Evolutionary conservation across 306 rosid genomes (phyloP).

Genomic region (Cucurbita moschata): DNA sequence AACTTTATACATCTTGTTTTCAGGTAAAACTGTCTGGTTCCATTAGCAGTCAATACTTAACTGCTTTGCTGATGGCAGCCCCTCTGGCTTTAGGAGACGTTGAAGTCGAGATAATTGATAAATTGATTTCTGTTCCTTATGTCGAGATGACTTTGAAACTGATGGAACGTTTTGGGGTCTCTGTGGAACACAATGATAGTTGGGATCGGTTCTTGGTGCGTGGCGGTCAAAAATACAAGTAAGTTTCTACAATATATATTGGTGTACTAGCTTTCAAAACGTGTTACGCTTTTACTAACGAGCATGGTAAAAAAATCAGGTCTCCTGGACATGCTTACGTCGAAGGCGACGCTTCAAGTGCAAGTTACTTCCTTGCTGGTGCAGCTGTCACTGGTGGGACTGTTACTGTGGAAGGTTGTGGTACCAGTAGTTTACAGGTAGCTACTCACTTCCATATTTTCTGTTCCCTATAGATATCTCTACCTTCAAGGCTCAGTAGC

Average conservation of each 20-base stretch:
- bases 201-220: conserved; percentile 79
- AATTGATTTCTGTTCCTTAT: conserved; percentile 85
- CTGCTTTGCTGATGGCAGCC: conserved; percentile 94
- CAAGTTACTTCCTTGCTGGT: conserved; percentile 98
- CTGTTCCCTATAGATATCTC: not conserved
- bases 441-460: not conserved
- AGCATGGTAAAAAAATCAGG: conserved; percentile 26
- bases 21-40: conserved; percentile 99
- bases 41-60: conserved; percentile 89
- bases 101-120: conserved; percentile 84
- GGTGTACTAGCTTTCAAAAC: conserved; percentile 2
- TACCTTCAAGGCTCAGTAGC: not conserved
- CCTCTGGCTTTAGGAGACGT: conserved; percentile 94
- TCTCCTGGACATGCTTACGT: conserved; percentile 91
- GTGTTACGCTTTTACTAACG: conserved; percentile 5
- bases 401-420: conserved; percentile 89
- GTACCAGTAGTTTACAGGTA: conserved; percentile 98
- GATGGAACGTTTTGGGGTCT: conserved; percentile 95
- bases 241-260: conserved; percentile 24
- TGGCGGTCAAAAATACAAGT: conserved; percentile 98
- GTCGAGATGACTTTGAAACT: conserved; percentile 95
- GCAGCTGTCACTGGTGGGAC: conserved; percentile 99
- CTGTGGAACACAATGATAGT: conserved; percentile 51
- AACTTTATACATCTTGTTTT: conserved; percentile 8
- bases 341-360: conserved; percentile 99